phyloP scores from a whole-genome alignment of 768 basidiomycete genomes.

The Boletus barrowsii region DNA sequence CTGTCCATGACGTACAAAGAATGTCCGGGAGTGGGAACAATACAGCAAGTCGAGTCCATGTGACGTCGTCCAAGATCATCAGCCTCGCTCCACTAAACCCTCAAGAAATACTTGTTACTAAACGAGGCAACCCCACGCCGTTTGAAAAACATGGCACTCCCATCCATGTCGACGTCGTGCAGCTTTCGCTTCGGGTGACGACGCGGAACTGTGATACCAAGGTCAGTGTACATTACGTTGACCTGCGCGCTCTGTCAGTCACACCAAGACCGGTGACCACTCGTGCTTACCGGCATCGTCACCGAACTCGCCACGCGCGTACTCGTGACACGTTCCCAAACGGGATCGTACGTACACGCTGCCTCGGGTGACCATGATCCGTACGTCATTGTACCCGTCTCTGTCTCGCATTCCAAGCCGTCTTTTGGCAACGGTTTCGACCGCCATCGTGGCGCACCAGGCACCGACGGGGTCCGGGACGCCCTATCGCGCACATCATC shows the following conservation, averaged over 20 bases:
- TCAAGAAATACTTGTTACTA: neutral
- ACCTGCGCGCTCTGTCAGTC: conserved; percentile 1
- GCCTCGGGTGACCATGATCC: neutral
- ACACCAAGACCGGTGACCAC: neutral
- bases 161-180: conserved; percentile 7
- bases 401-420: neutral
- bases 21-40: too few species aligned
- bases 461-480: neutral
- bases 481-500: neutral
- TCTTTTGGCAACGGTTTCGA: conserved; percentile 19
- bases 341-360: neutral
- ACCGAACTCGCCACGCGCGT: neutral
- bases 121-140: conserved; percentile 1
- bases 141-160: neutral
- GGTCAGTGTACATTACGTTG: neutral
- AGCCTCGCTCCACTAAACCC: neutral
- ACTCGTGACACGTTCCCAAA: neutral
- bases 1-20: neutral
- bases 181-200: conserved; percentile 18
- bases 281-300: conserved; percentile 12
- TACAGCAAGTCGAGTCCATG: too few species aligned
- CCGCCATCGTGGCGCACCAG: conserved; percentile 24
- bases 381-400: neutral
- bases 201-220: conserved; percentile 5
- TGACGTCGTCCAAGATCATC: too few species aligned